A percentile compares a stretch with the other conserved stretches of the same genome.
Evolutionary conservation across 192 early-diverging fungal species (phyloP).

Genomic region (Rhizophagus prolifer): DNA sequence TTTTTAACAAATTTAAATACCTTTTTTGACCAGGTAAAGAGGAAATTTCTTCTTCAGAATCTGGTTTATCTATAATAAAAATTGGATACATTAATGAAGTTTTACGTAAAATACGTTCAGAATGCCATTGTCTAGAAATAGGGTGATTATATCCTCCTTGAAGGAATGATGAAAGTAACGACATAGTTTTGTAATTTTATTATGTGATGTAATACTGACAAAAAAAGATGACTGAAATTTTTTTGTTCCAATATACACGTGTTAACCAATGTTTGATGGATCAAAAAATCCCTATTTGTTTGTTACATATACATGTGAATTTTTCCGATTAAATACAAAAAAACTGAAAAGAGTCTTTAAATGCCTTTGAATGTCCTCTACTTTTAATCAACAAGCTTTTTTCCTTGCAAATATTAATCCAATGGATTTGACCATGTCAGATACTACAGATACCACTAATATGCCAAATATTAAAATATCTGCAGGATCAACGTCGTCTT

Average conservation of each 20-base stretch:
- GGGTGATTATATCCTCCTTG: conserved; percentile 88
- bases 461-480: conserved; percentile 2
- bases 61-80: conserved; percentile 83
- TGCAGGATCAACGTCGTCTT: not conserved
- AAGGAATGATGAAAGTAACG: conserved; percentile 66
- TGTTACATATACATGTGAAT: not conserved
- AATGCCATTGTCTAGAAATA: conserved; percentile 79
- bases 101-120: conserved; percentile 65
- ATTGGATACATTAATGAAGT: conserved; percentile 88
- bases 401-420: not conserved
- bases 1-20: conserved; percentile 33
- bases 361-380: not conserved
- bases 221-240: too few species aligned
- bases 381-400: conserved; percentile 2
- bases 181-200: conserved; percentile 14
- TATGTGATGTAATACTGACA: not conserved
- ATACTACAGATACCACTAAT: not conserved
- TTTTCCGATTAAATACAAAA: not conserved
- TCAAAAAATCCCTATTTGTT: too few species aligned
- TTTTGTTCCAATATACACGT: too few species aligned
- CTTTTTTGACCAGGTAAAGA: conserved; percentile 88
- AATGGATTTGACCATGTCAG: not conserved
- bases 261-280: too few species aligned
- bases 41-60: conserved; percentile 73
- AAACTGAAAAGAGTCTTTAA: not conserved